Evolutionary conservation across 306 rosid species (phyloP).

Genomic region (Sicyos baderoa): DNA sequence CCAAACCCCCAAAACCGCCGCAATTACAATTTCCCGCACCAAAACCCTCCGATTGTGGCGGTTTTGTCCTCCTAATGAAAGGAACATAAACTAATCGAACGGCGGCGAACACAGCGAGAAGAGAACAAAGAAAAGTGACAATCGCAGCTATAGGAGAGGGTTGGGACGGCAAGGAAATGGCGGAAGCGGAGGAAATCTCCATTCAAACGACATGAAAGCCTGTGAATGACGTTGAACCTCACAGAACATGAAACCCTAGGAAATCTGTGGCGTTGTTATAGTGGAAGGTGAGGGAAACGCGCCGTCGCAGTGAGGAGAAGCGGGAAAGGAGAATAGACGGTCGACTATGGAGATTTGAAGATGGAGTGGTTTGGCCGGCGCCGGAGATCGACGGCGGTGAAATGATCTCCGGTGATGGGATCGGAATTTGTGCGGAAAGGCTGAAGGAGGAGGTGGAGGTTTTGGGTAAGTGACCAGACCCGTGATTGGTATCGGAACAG

Average conservation of each 20-base stretch:
- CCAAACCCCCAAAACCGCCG: constrained; percentile 27
- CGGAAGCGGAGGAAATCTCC: constrained; percentile 49
- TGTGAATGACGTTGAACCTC: constrained; percentile 13
- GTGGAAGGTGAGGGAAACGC: background rate
- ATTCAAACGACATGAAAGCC: constrained; percentile 86
- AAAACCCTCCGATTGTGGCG: constrained; percentile 18
- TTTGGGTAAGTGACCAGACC: constrained; percentile 15
- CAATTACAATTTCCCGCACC: constrained; percentile 35
- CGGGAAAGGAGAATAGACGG: background rate
- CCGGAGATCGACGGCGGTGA: background rate
- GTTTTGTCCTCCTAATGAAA: constrained; percentile 20
- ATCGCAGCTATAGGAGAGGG: constrained; percentile 45
- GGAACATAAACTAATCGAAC: constrained; percentile 38
- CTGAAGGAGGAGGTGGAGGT: constrained; percentile 14
- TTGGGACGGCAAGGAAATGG: constrained; percentile 34
- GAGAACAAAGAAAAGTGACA: constrained; percentile 50
- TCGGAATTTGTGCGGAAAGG: background rate
- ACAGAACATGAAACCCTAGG: constrained; percentile 61
- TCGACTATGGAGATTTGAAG: background rate
- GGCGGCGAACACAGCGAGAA: constrained; percentile 45
- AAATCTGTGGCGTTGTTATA: constrained; percentile 13
- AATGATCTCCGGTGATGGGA: background rate
- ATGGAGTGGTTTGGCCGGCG: background rate
- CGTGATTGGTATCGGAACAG: constrained; percentile 16
- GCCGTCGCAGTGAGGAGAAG: constrained; percentile 17